Evolutionary conservation across 305 asterid species (phyloP).

Genomic region (Stenogyne calaminthoides): DNA sequence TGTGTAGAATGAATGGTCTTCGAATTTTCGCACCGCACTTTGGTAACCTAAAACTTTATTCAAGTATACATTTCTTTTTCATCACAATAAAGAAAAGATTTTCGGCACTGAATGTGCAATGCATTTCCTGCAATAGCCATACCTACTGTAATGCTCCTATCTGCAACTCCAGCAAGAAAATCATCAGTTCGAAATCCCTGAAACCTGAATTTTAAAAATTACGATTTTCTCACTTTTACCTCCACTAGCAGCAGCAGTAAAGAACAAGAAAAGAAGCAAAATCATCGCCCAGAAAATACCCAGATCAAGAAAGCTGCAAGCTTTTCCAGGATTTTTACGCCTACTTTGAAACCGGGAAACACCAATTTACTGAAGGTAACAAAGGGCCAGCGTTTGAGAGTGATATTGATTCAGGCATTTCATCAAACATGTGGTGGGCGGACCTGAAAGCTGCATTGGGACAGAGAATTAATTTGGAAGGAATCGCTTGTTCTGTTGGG

Average conservation of each 20-base stretch:
- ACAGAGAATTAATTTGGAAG: constrained; percentile 78
- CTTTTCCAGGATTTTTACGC: constrained; percentile 37
- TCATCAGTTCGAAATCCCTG: constrained; percentile 7
- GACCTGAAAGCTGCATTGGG: constrained; percentile 79
- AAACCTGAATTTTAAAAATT: constrained; percentile 19
- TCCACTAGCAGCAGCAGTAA: constrained; percentile 45
- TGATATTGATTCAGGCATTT: constrained; percentile 28
- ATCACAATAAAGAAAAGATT: background rate
- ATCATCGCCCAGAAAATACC: constrained; percentile 10
- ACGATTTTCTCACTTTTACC: constrained; percentile 24
- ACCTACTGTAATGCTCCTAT: background rate
- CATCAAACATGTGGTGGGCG: constrained; percentile 76
- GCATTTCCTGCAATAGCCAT: background rate
- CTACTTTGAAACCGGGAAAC: constrained; percentile 21
- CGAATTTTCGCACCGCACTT: background rate
- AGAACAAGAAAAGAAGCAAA: constrained; percentile 43
- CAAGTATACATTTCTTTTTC: no score
- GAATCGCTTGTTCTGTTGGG: constrained; percentile 57
- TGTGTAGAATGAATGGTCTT: no score
- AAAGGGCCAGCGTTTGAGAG: constrained; percentile 27
- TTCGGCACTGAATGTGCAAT: constrained; percentile 7
- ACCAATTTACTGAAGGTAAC: constrained; percentile 27
- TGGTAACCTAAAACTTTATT: background rate
- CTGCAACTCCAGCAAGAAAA: constrained; percentile 20
- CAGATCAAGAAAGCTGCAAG: constrained; percentile 34